Conservation (phyloP, 2,329 filamentous ascomycete species). For the Alternaria hordeiaustralica region DNA sequence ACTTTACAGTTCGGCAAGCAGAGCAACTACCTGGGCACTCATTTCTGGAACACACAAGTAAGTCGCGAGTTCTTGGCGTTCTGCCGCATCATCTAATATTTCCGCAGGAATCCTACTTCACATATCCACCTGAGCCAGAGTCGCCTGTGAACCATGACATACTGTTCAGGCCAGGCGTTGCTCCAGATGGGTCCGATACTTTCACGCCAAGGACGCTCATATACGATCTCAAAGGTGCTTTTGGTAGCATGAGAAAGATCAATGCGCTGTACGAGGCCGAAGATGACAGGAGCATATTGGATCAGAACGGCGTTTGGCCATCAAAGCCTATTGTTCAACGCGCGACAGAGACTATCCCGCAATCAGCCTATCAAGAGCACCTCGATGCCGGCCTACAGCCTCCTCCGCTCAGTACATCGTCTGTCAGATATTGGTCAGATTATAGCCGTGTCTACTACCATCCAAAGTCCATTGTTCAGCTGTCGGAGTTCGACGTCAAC, state of each 20-base stretch:
- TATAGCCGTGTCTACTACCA: constrained; percentile 94
- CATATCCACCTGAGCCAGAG: constrained; percentile 72
- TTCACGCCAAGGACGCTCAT: constrained; percentile 90
- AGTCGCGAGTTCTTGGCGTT: constrained; percentile 8
- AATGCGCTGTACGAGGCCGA: constrained; percentile 82
- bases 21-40: constrained; percentile 90
- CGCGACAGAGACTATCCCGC: constrained; percentile 65
- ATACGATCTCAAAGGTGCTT: constrained; percentile 93
- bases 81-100: neutral
- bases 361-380: constrained; percentile 77
- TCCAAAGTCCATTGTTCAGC: constrained; percentile 82
- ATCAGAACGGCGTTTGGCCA: constrained; percentile 40
- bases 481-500: constrained; percentile 81
- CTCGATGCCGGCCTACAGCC: constrained; percentile 74
- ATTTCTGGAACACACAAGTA: constrained; percentile 97
- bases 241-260: constrained; percentile 84
- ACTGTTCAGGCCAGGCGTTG: constrained; percentile 84
- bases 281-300: constrained; percentile 43
- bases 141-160: constrained; percentile 80
- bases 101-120: constrained; percentile 91
- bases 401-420: constrained; percentile 68
- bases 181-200: constrained; percentile 84
- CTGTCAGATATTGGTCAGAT: constrained; percentile 96
- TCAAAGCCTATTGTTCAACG: constrained; percentile 66
- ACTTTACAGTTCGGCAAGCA: constrained; percentile 92